Evolutionary conservation across 768 basidiomycete genomes (phyloP), one percentile per base, ranked within the genome.

Genomic region (Psilocybe cubensis): DNA sequence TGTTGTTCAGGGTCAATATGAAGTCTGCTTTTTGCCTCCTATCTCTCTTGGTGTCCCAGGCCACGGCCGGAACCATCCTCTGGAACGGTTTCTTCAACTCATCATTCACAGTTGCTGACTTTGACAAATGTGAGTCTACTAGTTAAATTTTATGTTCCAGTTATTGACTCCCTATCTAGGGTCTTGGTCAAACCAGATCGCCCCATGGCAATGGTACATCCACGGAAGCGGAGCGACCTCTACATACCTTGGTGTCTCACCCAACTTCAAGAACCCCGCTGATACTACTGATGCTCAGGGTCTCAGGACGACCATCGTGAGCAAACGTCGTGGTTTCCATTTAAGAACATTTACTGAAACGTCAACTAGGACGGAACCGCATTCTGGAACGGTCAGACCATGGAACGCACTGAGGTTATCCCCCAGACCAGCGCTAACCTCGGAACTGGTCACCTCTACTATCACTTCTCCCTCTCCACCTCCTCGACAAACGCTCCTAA

Each of bases 31-130:
- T 61, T 28, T 55, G 42, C 44, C 41, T 64, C 7, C 49, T 61
- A 20, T 57, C 63, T 29, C 51, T 64, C 3, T 57, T 46, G 21
- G 47, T 58, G 41, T 57, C 60, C 7, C 63, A 60, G 42, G 63
- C 59, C 23, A 57, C 54, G 21, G 63, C 63, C 1, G 63, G 63
- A 20, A 64, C 63, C 5, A 44, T 64, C 27, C 38, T 64, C 27
- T 64, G 63, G 63, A 61, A 58, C 38, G 63, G 63, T 9, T 61
- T 64, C 48, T 64, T 64, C 59, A 64, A 64, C 42, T 64, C 63
- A 1, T 64, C 63, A 0, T 52, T 55, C 54, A 61, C 63, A 1
- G 40, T 57, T 9, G 57, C 63, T 3, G 57, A 50, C 25, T 64
- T 64, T 17, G 63, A 64, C 31, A 24, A 64, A 51, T 64, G 63